Percentiles rank a stretch among this genome's conserved stretches.
These are phyloP conservation scores for Diplodia sapinea DNA, from an alignment of 2,329 filamentous ascomycete species.

Conservation along the genomic window DNA sequence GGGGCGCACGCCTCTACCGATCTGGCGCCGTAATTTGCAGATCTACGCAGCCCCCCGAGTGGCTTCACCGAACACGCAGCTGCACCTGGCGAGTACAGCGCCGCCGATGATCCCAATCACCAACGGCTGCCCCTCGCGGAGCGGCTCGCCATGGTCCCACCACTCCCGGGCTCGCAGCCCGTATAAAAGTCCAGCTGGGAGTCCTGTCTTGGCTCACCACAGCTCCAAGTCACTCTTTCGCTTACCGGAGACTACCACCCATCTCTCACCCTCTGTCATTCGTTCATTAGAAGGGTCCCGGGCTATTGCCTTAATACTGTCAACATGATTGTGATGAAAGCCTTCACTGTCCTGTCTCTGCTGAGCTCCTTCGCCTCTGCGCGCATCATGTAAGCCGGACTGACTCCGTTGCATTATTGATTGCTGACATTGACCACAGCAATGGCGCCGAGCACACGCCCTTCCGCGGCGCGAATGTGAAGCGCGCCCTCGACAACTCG, in stretches of 20 bases:
- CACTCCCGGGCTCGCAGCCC: background rate
- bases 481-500: slow-evolving; percentile 34
- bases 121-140: slow-evolving; percentile 8
- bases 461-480: slow-evolving; percentile 35
- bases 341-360: slow-evolving; percentile 32
- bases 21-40: slow-evolving; percentile 23
- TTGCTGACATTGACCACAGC: slow-evolving; percentile 31
- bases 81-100: background rate
- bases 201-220: slow-evolving; percentile 27
- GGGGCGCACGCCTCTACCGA: background rate
- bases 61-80: background rate
- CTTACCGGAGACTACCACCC: background rate
- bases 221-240: slow-evolving; percentile 29
- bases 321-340: slow-evolving; percentile 33
- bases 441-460: slow-evolving; percentile 38
- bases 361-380: slow-evolving; percentile 31
- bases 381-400: slow-evolving; percentile 34
- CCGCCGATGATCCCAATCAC: slow-evolving; percentile 30
- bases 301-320: slow-evolving; percentile 14
- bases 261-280: slow-evolving; percentile 21
- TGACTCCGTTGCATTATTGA: background rate
- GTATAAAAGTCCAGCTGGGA: slow-evolving; percentile 15
- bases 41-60: slow-evolving; percentile 4
- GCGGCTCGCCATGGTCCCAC: slow-evolving; percentile 18
- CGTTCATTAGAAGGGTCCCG: slow-evolving; percentile 21